Conservation (phyloP, 1,284 basidiomycete genomes). For the Psilocybe mexicana region DNA sequence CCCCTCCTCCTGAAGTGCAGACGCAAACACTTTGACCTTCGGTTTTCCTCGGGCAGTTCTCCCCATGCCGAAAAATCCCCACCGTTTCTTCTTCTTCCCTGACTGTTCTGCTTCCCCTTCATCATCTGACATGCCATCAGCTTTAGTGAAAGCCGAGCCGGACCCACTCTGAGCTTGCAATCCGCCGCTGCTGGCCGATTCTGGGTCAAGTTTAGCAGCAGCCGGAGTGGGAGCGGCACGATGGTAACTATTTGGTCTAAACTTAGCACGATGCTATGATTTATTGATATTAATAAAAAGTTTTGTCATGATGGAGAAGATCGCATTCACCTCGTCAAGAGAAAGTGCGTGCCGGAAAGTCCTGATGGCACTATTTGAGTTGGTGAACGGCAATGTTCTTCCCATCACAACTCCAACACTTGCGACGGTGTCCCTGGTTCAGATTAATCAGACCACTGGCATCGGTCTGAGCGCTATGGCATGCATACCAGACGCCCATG, state of each 20-base stretch:
- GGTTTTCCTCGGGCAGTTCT: conserved; percentile 10
- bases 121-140: neutral
- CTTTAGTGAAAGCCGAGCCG: conserved; percentile 1
- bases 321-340: conserved; percentile 54
- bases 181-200: conserved; percentile 20
- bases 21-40: conserved; percentile 16
- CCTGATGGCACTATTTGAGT: conserved; percentile 55
- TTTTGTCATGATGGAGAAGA: neutral
- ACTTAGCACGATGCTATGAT: conserved; percentile 52
- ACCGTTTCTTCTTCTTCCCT: conserved; percentile 17
- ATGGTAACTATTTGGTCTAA: conserved; percentile 54
- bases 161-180: neutral
- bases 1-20: conserved; percentile 19
- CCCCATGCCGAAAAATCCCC: conserved; percentile 17
- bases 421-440: conserved; percentile 63
- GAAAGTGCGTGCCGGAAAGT: conserved; percentile 64
- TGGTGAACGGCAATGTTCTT: conserved; percentile 62
- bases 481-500: conserved; percentile 61
- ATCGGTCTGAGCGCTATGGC: neutral
- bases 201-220: conserved; percentile 23
- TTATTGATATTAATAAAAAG: neutral
- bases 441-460: conserved; percentile 2
- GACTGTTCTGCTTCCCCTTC: neutral
- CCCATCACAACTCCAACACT: conserved; percentile 61
- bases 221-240: conserved; percentile 29